Evolutionary conservation across 1,284 basidiomycete species (phyloP).

Genomic region (Mycena citricolor): DNA sequence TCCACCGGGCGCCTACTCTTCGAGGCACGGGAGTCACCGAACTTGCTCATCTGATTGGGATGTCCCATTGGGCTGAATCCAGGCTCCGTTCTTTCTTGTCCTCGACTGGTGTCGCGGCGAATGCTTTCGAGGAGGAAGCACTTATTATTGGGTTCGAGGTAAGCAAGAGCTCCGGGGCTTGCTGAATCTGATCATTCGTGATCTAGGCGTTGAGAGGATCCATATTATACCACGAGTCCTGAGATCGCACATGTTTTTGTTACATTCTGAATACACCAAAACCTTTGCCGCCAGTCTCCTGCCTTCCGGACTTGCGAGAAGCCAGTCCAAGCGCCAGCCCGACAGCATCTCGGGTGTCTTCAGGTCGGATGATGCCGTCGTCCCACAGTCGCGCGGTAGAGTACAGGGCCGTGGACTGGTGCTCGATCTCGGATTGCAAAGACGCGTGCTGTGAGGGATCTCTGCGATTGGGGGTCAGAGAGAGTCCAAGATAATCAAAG

Average conservation of each 20-base stretch:
- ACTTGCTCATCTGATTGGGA: constrained; percentile 1
- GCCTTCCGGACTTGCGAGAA: constrained; percentile 40
- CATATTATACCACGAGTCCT: too few relatives aligned
- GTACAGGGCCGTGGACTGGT: constrained; percentile 83
- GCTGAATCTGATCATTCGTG: too few relatives aligned
- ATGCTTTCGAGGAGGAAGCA: constrained; percentile 5
- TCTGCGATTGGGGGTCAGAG: constrained; percentile 36
- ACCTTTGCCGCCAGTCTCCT: constrained; percentile 47
- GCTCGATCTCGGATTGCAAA: constrained; percentile 81
- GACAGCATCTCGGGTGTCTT: constrained; percentile 87
- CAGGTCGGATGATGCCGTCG: constrained; percentile 90
- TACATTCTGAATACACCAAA: constrained; percentile 93
- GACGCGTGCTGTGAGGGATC: constrained; percentile 74
- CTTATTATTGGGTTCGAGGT: constrained; percentile 8
- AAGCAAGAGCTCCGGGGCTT: too few relatives aligned
- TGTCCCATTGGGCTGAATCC: constrained; percentile 7
- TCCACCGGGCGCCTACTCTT: too few relatives aligned
- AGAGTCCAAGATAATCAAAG: constrained; percentile 1
- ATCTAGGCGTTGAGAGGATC: too few relatives aligned
- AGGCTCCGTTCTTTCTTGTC: background rate
- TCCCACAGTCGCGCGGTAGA: constrained; percentile 92
- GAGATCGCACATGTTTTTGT: too few relatives aligned
- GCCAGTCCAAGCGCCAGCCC: constrained; percentile 83
- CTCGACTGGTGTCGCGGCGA: background rate
- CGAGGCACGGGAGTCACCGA: background rate